A percentile compares a stretch with the other conserved stretches of the same genome.
Conservation (phyloP, 2,329 filamentous ascomycete species). For the Cryphonectria radicalis region DNA sequence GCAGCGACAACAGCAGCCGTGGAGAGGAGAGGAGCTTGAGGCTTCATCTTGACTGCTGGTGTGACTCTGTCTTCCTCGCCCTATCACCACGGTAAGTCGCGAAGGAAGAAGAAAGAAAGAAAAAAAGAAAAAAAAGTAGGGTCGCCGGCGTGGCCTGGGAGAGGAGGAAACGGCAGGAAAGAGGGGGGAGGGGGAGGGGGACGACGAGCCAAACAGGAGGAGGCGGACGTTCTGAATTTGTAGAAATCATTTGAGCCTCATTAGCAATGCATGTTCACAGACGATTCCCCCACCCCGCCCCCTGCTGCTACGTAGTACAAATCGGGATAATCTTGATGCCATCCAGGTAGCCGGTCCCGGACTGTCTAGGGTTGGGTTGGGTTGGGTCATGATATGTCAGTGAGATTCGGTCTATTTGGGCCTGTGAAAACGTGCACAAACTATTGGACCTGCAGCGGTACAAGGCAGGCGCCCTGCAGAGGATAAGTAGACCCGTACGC, state of each 20-base stretch:
- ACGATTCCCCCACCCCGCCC: not conserved
- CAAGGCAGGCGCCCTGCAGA: not conserved
- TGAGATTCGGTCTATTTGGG: not conserved
- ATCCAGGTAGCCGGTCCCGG: slow-evolving; percentile 3
- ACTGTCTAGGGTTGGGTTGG: slow-evolving; percentile 1
- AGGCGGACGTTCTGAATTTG: not conserved
- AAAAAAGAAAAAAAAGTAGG: not conserved
- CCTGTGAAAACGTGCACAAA: slow-evolving; percentile 25
- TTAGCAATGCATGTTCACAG: slow-evolving; percentile 7
- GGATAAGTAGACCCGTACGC: not conserved
- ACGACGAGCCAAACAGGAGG: not conserved
- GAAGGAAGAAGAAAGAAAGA: not conserved
- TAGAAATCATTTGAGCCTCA: slow-evolving; percentile 9
- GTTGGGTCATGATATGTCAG: slow-evolving; percentile 5
- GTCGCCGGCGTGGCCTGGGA: not conserved
- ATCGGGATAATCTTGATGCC: not conserved
- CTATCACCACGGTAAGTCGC: not conserved
- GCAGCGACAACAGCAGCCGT: slow-evolving; percentile 14
- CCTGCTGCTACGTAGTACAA: not conserved
- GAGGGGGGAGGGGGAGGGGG: not conserved
- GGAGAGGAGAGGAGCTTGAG: slow-evolving; percentile 25
- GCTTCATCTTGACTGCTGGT: slow-evolving; percentile 18
- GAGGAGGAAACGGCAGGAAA: not conserved
- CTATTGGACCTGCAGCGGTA: slow-evolving; percentile 14
- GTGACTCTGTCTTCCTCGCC: not conserved